phyloP scores from a whole-genome alignment of 139 green algal genomes.

The Spirogloea muscicola region DNA sequence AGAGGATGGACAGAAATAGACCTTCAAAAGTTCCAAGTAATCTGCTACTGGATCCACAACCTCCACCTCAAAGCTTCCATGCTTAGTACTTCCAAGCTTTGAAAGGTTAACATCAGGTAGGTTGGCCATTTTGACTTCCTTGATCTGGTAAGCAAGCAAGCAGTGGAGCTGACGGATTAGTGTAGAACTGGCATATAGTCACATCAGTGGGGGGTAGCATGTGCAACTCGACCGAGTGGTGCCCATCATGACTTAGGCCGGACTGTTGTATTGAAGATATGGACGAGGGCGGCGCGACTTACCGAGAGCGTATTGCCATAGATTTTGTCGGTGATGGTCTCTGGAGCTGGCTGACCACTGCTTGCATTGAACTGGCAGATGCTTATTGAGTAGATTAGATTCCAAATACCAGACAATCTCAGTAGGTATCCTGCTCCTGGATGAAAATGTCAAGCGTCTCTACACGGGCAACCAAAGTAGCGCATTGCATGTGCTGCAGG shows the following conservation, averaged over 20 bases:
- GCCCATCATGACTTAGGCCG: no score
- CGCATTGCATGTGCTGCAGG: no score
- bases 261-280: no score
- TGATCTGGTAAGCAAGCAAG: no score
- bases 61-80: conserved; percentile 93
- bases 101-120: conserved; percentile 91
- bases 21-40: conserved; percentile 75
- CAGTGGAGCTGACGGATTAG: neutral
- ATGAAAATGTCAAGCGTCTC: no score
- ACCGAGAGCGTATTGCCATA: conserved; percentile 79
- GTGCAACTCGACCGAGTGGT: no score
- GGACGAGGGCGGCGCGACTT: neutral
- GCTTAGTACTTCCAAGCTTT: conserved; percentile 67
- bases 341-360: conserved; percentile 87
- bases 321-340: conserved; percentile 98
- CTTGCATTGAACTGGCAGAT: conserved; percentile 98
- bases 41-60: conserved; percentile 87
- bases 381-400: no score
- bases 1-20: no score
- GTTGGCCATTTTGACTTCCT: conserved; percentile 78
- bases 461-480: no score
- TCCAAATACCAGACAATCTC: no score
- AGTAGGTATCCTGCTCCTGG: no score
- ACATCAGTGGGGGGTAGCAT: no score
- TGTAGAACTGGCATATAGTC: neutral